Percentiles rank a stretch among this genome's conserved stretches.
Evolutionary conservation across 2,329 filamentous ascomycete species (phyloP).

Genomic region (Colletotrichum gigasporum): DNA sequence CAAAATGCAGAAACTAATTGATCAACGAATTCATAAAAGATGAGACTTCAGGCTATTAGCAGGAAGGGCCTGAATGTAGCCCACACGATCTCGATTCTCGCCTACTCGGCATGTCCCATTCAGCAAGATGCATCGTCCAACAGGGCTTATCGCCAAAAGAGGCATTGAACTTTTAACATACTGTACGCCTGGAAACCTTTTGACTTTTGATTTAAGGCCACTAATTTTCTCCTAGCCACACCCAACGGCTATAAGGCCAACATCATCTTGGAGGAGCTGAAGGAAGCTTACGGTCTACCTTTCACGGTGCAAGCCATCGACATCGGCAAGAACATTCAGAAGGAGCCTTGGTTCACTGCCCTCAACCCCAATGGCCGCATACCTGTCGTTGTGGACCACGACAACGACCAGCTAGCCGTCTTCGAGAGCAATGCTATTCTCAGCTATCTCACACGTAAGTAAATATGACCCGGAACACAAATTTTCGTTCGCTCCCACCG

Average conservation of each 20-base stretch:
- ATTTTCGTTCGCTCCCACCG: slow-evolving; percentile 49
- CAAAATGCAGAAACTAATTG: too few species aligned
- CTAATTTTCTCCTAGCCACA: slow-evolving; percentile 49
- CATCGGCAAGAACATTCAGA: slow-evolving; percentile 71
- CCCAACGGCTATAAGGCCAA: slow-evolving; percentile 66
- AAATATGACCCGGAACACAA: slow-evolving; percentile 73
- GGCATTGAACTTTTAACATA: slow-evolving; percentile 73
- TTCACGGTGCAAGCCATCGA: slow-evolving; percentile 64
- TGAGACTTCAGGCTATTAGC: too few species aligned
- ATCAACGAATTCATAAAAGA: too few species aligned
- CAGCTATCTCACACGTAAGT: slow-evolving; percentile 76
- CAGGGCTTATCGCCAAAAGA: slow-evolving; percentile 67
- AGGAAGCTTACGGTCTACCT: slow-evolving; percentile 68
- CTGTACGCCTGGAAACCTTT: slow-evolving; percentile 37
- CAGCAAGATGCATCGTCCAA: slow-evolving; percentile 39
- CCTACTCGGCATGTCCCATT: background rate
- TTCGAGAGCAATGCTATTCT: slow-evolving; percentile 82
- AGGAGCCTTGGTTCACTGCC: slow-evolving; percentile 72
- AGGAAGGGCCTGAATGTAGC: too few species aligned
- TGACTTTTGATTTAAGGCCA: slow-evolving; percentile 5
- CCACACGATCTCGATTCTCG: too few species aligned
- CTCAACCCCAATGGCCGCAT: slow-evolving; percentile 73
- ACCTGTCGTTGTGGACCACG: slow-evolving; percentile 73
- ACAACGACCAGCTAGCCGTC: slow-evolving; percentile 68
- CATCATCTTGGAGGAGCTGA: slow-evolving; percentile 73